Percentiles rank a stretch among this genome's conserved stretches.
Evolutionary conservation across 2,329 filamentous ascomycete genomes (phyloP).

Genomic region (Tolypocladium pustulatum): DNA sequence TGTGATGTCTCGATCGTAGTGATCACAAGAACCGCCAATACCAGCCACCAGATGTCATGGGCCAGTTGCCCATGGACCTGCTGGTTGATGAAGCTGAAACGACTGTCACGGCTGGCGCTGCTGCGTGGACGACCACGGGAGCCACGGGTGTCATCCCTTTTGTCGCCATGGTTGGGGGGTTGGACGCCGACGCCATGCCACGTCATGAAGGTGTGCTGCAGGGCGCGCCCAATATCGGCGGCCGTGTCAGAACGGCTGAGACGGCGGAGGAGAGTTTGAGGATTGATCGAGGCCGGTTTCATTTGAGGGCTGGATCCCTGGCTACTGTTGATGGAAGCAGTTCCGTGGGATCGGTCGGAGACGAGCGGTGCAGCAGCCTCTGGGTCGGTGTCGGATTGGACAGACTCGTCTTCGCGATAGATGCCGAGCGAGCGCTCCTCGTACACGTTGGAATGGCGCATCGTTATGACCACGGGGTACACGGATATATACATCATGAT

Average conservation of each 20-base stretch:
- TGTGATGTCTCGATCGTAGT: neutral
- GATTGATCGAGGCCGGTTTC: neutral
- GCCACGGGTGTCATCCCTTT: neutral
- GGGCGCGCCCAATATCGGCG: neutral
- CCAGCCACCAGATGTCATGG: neutral
- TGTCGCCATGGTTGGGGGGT: neutral
- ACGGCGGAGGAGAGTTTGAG: neutral
- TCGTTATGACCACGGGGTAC: neutral
- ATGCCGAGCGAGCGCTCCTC: neutral
- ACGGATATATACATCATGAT: neutral
- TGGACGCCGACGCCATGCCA: neutral
- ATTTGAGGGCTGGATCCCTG: neutral
- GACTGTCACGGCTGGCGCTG: neutral
- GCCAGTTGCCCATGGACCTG: neutral
- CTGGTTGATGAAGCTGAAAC: neutral
- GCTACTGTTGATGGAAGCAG: neutral
- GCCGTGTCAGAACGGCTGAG: neutral
- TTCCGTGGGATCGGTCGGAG: neutral
- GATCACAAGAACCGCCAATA: neutral
- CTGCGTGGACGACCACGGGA: neutral
- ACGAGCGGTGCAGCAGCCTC: neutral
- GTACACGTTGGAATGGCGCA: neutral
- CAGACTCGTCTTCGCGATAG: neutral
- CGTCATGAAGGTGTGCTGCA: neutral
- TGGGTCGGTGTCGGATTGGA: neutral